Percentiles rank a stretch among this genome's conserved stretches.
Conservation (phyloP, 306 rosid species). For the Castanea mollissima region DNA sequence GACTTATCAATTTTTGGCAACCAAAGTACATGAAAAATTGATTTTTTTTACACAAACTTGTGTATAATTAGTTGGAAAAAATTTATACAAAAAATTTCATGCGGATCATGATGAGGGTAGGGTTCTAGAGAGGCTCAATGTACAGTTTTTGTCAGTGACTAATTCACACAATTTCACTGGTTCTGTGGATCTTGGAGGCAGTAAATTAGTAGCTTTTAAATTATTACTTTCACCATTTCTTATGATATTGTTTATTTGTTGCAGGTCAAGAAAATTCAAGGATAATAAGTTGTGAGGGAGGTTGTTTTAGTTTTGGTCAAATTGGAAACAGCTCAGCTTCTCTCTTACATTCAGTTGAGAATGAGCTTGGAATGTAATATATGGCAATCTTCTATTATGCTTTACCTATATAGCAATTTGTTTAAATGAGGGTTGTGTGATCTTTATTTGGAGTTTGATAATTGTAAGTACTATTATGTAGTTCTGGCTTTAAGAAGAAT, state of each 20-base stretch:
- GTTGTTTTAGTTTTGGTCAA: neutral
- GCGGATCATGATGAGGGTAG: too few relatives aligned
- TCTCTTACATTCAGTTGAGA: slow-evolving; percentile 17
- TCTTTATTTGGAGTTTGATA: neutral
- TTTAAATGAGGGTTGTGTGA: neutral
- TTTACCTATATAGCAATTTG: neutral
- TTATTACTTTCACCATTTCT: neutral
- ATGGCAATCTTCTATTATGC: slow-evolving; percentile 13
- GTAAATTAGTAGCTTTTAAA: neutral
- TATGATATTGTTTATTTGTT: neutral
- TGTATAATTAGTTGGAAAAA: too few relatives aligned
- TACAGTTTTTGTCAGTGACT: too few relatives aligned
- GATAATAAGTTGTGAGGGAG: slow-evolving; percentile 27
- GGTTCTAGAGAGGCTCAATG: too few relatives aligned
- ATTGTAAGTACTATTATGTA: slow-evolving; percentile 6
- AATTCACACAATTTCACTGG: neutral
- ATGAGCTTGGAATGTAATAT: slow-evolving; percentile 14
- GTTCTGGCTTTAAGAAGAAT: neutral
- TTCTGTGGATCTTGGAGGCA: neutral
- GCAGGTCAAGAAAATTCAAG: slow-evolving; percentile 56
- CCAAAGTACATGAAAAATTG: too few relatives aligned
- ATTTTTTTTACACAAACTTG: too few relatives aligned
- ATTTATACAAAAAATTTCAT: too few relatives aligned
- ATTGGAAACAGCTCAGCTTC: neutral
- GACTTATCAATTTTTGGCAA: too few relatives aligned